Base-by-base conservation (phyloP, 2,329 filamentous ascomycete genomes). In the Botrytis sinoallii region DNA sequence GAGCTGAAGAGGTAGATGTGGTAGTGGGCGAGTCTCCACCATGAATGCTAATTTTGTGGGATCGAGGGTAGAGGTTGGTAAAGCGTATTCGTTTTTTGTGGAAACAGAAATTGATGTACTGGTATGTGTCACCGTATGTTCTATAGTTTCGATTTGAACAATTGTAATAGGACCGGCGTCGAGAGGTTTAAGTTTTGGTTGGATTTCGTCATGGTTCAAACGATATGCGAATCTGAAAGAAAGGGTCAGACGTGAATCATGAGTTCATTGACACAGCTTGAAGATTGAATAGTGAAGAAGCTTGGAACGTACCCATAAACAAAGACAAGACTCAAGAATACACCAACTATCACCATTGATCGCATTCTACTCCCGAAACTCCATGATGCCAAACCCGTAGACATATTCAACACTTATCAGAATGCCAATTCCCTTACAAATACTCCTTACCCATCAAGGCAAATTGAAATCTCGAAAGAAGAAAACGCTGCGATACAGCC, bases 1-100 rank as follows among this genome's bases (percentile, higher is more conserved):
- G 79, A 88, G 82, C 57, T 88, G 82, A 1, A 87, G 87, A 4
- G 86, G 86, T 60, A 89, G 84, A 75, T 85, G 81, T 4, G 86
- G 83, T 52, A 83, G 82, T 2, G 84, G 78, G 0, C 87, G 85
- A 80, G 85, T 85, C 79, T 89, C 87, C 74, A 89, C 85, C 32
- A 89, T 83, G 18, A 89, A 84, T 46, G 86, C 88, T 55, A 89
- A 83, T 79, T 80, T 80, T 63, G 76, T 78, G 35, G 78, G 79
- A 40, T 79, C 77, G 65, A 79, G 75, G 65, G 75, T 75, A 55
- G 79, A 66, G 61, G 71, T 73, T 25, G 78, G 79, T 14, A 76
- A 52, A 14, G 63, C 52, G 48, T 46, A n/a, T 71, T 74, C 7
- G 69, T 76, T 68, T 35, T 35, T 60, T 22, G 52, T 72, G 4